Evolutionary conservation across 768 basidiomycete species (phyloP), one percentile per base, ranked within the genome.

Genomic region (Xerocomellus intermedius): DNA sequence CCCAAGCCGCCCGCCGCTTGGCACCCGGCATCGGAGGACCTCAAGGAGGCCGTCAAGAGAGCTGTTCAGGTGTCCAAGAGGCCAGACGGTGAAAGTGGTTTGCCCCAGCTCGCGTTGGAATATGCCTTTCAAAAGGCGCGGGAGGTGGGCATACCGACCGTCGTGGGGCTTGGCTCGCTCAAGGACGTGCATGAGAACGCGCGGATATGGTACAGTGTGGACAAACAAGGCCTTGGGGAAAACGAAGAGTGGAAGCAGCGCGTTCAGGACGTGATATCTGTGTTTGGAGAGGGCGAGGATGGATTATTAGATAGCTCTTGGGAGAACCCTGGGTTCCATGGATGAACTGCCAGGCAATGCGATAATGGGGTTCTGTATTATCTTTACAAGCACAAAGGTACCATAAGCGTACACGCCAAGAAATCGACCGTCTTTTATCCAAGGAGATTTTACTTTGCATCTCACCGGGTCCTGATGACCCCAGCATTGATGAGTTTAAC

Each of bases 401-500:
- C 54, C 53, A 54, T 67, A 65, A 51, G 32, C 37, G 50, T 60
- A 64, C 59, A 67, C 21, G 26, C 24, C 52, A 61, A 52, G 47
- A 64, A 59, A 51, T 59, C 33, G 41, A 58, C 55, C 54, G 35
- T 32, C 39, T 28, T 36, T 37, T 26, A 57, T 63, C 54, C 62
- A 56, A 62, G 30, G 19, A 47, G 22, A 55, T 46, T 14, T 43
- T 30, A 17, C 45, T 28, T 38, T 9, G 14, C 45, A 44, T 47
- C 45, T 83, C 74, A 90, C 64, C 90, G 79, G 30, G 94, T 94
- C 75, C 81, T 85, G 76, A 98, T 95, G 67, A 98, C 91, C 54
- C 95, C 96, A 28, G 94, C 94, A 54, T 91, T 90, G 65, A 96
- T 78, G 45, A 98, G 79, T 74, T 95, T 95, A 77, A 85, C 80